Conservation (phyloP, 2,329 filamentous ascomycete genomes). For the Venturia nashicola region DNA sequence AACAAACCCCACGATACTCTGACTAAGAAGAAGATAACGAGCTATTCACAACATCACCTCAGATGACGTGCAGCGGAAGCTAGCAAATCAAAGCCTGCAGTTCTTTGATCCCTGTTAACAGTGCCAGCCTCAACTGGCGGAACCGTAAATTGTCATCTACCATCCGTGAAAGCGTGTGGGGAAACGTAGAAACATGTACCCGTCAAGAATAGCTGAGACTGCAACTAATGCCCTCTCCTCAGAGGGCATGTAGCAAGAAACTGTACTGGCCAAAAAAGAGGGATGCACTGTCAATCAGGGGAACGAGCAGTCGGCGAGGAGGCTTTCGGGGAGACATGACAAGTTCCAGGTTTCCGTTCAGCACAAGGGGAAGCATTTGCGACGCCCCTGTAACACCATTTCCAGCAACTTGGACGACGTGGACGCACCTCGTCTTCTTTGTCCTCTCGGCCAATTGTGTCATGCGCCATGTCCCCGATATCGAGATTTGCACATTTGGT, state of each 20-base stretch:
- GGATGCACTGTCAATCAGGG: not conserved
- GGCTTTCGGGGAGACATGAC: not conserved
- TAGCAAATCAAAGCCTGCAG: not conserved
- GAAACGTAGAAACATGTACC: too few species aligned
- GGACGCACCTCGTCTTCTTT: slow-evolving; percentile 1
- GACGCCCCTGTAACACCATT: not conserved
- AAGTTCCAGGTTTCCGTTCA: not conserved
- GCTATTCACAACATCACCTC: not conserved
- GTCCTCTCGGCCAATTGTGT: not conserved
- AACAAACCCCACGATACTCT: not conserved
- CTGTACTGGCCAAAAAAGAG: not conserved
- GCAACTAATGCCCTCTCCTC: not conserved
- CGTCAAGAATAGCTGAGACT: too few species aligned
- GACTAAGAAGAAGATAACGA: not conserved
- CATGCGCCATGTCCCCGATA: not conserved
- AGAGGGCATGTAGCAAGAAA: not conserved
- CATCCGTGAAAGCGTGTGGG: not conserved
- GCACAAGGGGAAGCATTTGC: not conserved
- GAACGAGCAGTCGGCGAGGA: not conserved
- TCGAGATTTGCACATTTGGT: not conserved
- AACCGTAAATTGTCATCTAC: not conserved
- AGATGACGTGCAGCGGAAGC: slow-evolving; percentile 2
- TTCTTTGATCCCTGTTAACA: not conserved
- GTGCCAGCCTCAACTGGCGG: not conserved
- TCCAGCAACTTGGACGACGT: slow-evolving; percentile 1